Conservation (phyloP, 23 red algal species). For the Gracilaria caudata region DNA sequence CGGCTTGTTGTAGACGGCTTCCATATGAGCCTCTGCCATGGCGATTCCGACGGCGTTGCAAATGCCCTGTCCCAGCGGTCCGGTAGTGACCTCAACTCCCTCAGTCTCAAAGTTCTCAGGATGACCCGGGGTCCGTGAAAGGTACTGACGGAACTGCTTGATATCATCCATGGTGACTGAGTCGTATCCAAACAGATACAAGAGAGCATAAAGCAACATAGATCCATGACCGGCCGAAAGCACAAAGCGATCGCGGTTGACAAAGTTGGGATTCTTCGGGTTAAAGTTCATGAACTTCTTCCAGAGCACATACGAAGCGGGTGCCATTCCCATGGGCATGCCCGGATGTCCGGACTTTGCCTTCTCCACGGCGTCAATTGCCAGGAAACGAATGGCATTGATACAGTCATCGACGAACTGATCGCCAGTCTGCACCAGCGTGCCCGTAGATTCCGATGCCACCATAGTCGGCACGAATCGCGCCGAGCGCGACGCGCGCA, state of each 20-base stretch:
- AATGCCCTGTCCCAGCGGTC: constrained; percentile 93
- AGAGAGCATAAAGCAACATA: constrained; percentile 92
- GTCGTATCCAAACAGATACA: constrained; percentile 96
- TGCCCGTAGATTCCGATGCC: constrained; percentile 25
- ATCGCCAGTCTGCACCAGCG: constrained; percentile 90
- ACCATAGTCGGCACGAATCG: constrained; percentile 33
- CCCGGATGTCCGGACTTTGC: constrained; percentile 97
- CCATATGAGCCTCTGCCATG: constrained; percentile 92
- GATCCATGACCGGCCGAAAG: constrained; percentile 88
- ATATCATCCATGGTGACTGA: constrained; percentile 89
- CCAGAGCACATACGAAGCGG: constrained; percentile 83
- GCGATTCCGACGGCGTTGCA: constrained; percentile 95
- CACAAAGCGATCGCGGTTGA: constrained; percentile 97
- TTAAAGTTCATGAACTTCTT: constrained; percentile 98
- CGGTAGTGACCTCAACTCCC: constrained; percentile 95
- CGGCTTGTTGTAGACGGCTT: constrained; percentile 91
- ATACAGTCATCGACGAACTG: constrained; percentile 83
- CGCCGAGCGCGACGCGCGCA: neutral
- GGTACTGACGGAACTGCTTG: constrained; percentile 96
- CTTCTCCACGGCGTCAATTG: constrained; percentile 95
- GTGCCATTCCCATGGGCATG: constrained; percentile 99
- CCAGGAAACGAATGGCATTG: constrained; percentile 94
- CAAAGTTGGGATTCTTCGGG: constrained; percentile 89
- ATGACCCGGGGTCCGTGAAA: constrained; percentile 83
- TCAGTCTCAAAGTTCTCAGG: constrained; percentile 93